These are phyloP conservation scores for Emmonsiellopsis sp. DNA, from an alignment of 2,329 filamentous ascomycete genomes.

Conservation along the genomic window DNA sequence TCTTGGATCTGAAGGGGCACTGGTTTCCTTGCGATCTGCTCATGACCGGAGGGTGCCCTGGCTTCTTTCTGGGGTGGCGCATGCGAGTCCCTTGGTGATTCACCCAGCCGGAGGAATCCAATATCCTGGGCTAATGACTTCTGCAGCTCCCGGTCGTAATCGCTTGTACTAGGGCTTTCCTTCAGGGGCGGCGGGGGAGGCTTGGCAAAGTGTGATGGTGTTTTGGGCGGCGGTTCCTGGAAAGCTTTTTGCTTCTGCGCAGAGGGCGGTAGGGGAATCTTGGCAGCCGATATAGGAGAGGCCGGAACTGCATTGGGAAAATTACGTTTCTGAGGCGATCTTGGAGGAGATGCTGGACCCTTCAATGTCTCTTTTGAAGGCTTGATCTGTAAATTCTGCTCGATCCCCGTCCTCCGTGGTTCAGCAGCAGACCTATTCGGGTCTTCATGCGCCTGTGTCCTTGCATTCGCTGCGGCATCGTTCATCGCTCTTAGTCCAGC, in stretches of 20 bases:
- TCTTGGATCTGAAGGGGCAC: constrained; percentile 21
- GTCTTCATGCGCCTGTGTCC: constrained; percentile 48
- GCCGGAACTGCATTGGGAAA: constrained; percentile 18
- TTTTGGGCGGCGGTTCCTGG: constrained; percentile 36
- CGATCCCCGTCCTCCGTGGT: neutral
- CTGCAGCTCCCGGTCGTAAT: constrained; percentile 34
- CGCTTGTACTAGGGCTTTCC: constrained; percentile 28
- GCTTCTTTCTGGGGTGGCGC: constrained; percentile 9
- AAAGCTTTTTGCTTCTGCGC: constrained; percentile 45
- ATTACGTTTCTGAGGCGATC: constrained; percentile 41
- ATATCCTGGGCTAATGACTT: constrained; percentile 33
- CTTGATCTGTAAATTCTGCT: neutral
- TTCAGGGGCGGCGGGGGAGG: constrained; percentile 21
- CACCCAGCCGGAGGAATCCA: constrained; percentile 28
- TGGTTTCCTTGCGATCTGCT: constrained; percentile 17
- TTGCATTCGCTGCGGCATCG: constrained; percentile 69
- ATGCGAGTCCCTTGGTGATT: constrained; percentile 15
- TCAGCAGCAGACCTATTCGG: constrained; percentile 19
- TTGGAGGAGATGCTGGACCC: neutral
- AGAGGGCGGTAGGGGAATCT: constrained; percentile 52
- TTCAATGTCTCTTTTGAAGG: neutral
- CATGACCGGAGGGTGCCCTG: constrained; percentile 9
- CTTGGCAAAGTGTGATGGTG: constrained; percentile 38
- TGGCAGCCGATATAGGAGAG: constrained; percentile 42
- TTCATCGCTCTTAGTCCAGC: constrained; percentile 64